Conservation (phyloP, 148 eudicot species). For the Pharnaceum exiguum region DNA sequence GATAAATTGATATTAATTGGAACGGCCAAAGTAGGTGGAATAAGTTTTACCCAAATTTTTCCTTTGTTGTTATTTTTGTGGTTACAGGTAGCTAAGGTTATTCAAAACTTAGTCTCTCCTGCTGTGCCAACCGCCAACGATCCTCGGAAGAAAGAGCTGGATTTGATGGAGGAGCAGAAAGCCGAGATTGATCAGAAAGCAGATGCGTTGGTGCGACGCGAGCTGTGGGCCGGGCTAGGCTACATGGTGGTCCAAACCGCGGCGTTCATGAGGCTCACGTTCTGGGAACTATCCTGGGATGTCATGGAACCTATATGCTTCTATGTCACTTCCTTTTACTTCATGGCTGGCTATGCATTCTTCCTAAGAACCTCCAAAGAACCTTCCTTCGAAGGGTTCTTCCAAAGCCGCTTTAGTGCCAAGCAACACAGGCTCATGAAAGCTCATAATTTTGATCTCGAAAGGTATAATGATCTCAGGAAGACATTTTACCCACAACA, state of each 20-base stretch:
- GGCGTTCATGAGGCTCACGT: slow-evolving; percentile 86
- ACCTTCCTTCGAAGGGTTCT: slow-evolving; percentile 88
- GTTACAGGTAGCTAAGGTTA: slow-evolving; percentile 70
- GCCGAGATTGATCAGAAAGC: slow-evolving; percentile 59
- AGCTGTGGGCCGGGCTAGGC: slow-evolving; percentile 81
- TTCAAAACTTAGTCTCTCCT: slow-evolving; percentile 43
- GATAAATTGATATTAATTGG: not conserved
- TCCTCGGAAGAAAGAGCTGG: slow-evolving; percentile 45
- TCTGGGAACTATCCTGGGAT: slow-evolving; percentile 98
- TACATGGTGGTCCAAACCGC: slow-evolving; percentile 70
- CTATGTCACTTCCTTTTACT: slow-evolving; percentile 72
- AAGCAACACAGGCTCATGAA: slow-evolving; percentile 59
- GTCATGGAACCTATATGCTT: slow-evolving; percentile 99
- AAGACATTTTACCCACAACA: slow-evolving; percentile 34
- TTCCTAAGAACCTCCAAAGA: slow-evolving; percentile 80
- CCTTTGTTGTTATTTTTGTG: slow-evolving; percentile 21
- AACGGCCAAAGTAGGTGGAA: slow-evolving; percentile 11
- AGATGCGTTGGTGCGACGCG: slow-evolving; percentile 55
- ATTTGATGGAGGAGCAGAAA: slow-evolving; percentile 58
- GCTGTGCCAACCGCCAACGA: slow-evolving; percentile 25
- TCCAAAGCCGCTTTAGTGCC: slow-evolving; percentile 61
- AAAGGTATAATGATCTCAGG: slow-evolving; percentile 53
- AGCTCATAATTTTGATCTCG: slow-evolving; percentile 41
- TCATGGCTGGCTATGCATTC: slow-evolving; percentile 79
- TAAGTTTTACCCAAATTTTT: slow-evolving; percentile 49